phyloP scores from a whole-genome alignment of 352 stramenopile species.

The Phytopythium boreale region DNA sequence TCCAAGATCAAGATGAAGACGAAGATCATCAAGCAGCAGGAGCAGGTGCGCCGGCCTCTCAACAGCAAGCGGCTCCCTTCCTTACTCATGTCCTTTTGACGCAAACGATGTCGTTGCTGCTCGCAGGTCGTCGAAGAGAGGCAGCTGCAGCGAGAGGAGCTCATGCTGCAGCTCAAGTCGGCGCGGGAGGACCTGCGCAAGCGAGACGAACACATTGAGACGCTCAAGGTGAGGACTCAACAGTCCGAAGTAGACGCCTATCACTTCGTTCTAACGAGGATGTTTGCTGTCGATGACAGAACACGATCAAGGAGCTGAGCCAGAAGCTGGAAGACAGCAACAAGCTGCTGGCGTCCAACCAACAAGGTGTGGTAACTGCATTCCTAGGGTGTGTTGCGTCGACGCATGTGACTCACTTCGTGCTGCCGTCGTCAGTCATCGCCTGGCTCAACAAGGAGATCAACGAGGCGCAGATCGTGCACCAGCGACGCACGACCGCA shows the following conservation, averaged over 20 bases:
- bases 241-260: neutral
- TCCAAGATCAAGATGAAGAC: conserved; percentile 85
- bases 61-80: no score
- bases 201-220: conserved; percentile 59
- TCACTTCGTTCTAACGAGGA: conserved; percentile 1
- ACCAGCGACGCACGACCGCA: conserved; percentile 54
- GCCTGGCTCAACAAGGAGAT: conserved; percentile 91
- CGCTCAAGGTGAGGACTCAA: conserved; percentile 41
- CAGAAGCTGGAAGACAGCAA: conserved; percentile 88
- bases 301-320: conserved; percentile 68
- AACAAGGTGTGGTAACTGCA: conserved; percentile 58
- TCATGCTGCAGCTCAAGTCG: conserved; percentile 55
- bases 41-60: conserved; percentile 21
- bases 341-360: conserved; percentile 84
- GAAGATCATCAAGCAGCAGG: conserved; percentile 90
- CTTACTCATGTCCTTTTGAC: no score
- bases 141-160: conserved; percentile 67
- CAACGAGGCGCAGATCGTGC: conserved; percentile 81
- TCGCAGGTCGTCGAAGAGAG: conserved; percentile 65
- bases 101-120: no score
- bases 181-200: conserved; percentile 68
- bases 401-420: neutral
- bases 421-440: conserved; percentile 51
- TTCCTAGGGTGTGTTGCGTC: neutral
- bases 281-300: conserved; percentile 19